Evolutionary conservation across 192 early-diverging fungal genomes (phyloP).

Genomic region (Umbelopsis ramanniana): DNA sequence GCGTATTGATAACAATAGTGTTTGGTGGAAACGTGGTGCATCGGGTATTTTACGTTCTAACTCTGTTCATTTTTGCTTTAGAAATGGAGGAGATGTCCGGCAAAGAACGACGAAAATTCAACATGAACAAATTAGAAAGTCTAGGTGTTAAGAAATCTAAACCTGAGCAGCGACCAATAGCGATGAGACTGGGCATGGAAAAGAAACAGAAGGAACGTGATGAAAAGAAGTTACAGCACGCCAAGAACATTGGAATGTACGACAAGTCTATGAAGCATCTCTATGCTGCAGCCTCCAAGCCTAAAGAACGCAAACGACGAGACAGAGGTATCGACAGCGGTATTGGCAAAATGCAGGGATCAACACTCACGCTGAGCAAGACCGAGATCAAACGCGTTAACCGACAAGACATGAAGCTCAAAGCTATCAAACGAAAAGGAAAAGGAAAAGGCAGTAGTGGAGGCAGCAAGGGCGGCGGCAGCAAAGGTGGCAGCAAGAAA

Average conservation of each 20-base stretch:
- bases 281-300: constrained; percentile 34
- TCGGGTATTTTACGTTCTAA: not conserved
- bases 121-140: constrained; percentile 35
- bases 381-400: constrained; percentile 41
- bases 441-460: not conserved
- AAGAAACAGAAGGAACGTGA: constrained; percentile 37
- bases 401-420: constrained; percentile 26
- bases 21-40: not conserved
- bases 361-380: constrained; percentile 43
- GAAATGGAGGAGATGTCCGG: constrained; percentile 48
- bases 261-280: constrained; percentile 45
- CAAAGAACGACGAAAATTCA: constrained; percentile 45
- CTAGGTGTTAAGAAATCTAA: constrained; percentile 43
- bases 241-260: constrained; percentile 50
- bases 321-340: constrained; percentile 46
- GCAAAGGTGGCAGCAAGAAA: no score
- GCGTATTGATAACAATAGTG: constrained; percentile 1
- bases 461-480: no score
- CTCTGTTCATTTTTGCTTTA: constrained; percentile 20
- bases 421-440: not conserved
- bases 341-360: constrained; percentile 47
- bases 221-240: constrained; percentile 42
- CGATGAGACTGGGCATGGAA: constrained; percentile 41
- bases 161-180: constrained; percentile 33
- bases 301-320: constrained; percentile 27